phyloP scores from a whole-genome alignment of 1,139 yeast species.

The Arxiozyma heterogenica region DNA sequence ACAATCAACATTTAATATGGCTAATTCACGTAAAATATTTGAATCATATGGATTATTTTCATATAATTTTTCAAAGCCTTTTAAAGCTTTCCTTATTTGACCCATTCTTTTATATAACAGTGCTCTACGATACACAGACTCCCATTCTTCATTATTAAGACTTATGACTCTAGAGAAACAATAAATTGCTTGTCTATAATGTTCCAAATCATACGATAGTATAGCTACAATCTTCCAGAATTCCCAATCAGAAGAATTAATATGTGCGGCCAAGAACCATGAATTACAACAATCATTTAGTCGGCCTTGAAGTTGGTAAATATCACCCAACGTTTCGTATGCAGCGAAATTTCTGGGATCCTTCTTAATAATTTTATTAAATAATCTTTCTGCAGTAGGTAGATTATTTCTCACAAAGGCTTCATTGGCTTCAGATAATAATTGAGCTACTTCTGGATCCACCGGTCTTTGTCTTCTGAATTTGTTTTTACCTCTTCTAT shows the following conservation, averaged over 20 bases:
- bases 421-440: constrained; percentile 67
- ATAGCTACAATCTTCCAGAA: constrained; percentile 84
- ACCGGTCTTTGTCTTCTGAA: constrained; percentile 38
- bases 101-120: constrained; percentile 55
- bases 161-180: constrained; percentile 71
- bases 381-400: constrained; percentile 55
- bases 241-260: constrained; percentile 65
- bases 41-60: constrained; percentile 53
- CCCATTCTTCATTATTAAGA: constrained; percentile 47
- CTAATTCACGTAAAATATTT: constrained; percentile 59
- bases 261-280: constrained; percentile 78
- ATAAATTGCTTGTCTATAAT: constrained; percentile 69
- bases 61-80: constrained; percentile 58
- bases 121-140: constrained; percentile 52
- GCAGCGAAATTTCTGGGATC: constrained; percentile 79
- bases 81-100: constrained; percentile 63
- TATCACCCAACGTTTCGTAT: constrained; percentile 77
- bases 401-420: constrained; percentile 63
- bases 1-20: constrained; percentile 66
- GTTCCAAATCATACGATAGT: constrained; percentile 61
- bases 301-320: constrained; percentile 61
- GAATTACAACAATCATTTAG: constrained; percentile 66
- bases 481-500: constrained; percentile 28
- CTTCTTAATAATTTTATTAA: constrained; percentile 63
- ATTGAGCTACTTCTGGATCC: constrained; percentile 61